Evolutionary conservation across 2,329 filamentous ascomycete species (phyloP), one percentile per base, ranked within the genome.

Genomic region (Talaromyces sp.): DNA sequence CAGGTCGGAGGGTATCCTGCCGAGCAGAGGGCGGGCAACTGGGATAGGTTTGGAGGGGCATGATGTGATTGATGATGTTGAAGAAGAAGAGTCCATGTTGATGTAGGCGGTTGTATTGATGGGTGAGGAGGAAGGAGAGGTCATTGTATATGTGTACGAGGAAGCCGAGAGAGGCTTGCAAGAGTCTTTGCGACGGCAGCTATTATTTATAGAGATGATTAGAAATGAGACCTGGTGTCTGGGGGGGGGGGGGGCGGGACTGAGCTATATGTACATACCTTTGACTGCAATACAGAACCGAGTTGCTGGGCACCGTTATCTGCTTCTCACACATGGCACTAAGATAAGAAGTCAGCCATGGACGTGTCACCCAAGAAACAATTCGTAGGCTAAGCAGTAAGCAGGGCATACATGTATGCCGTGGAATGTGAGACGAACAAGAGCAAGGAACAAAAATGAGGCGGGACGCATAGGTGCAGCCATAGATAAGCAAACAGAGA

Each of bases 321-420:
- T 88, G 85, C 72, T 82, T 86, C 73, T 88, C 86, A 73, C 86
- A 88, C 70, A 83, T 86, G 66, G 85, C 82, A 75, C 85, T 88
- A 70, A 66, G 63, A 65, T 63, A 52, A 56, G 25, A 65, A 48
- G 69, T 76, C 67, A 74, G 71, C 67, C 57, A 59, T 66, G 58
- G 46, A 50, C 46, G 46, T 50, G 63, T 58, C 66, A 1, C 8
- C 8, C 25, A 55, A 56, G 39, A 52, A 33, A 52, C 33, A 33
- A 21, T 5, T 52, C n/a, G 28, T n/a, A 33, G 28, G 16, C 25
- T 18, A 7, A 31, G 46, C 28, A 46, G 28, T 28, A 14, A 60
- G n/a, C 42, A 60, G 40, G 33, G 40, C 8, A 40, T 40, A 40
- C 7, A 48, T 48, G 28, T 55, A 54, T 54, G 50, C 31, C 40